phyloP scores from a whole-genome alignment of 495 filamentous ascomycete genomes.

The Aspergillus avenaceus region DNA sequence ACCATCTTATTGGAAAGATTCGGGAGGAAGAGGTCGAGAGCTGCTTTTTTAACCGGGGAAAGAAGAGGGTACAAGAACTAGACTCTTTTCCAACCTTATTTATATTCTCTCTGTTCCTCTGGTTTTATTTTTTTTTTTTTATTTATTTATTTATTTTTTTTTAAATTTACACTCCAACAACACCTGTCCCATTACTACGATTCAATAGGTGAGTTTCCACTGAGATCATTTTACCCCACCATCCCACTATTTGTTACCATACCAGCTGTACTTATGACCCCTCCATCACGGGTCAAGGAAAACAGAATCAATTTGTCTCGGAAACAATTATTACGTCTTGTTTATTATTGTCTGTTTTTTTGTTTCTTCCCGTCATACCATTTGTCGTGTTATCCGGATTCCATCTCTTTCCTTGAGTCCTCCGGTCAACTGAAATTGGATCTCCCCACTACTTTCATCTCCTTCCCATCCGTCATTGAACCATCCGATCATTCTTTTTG shows the following conservation, averaged over 20 bases:
- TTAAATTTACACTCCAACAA: background rate
- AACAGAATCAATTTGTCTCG: too few species aligned
- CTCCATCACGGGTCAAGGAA: background rate
- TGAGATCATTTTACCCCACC: background rate
- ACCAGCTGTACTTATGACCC: background rate
- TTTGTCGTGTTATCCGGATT: background rate
- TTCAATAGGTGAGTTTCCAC: background rate
- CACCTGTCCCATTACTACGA: background rate
- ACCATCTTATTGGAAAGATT: conserved; percentile 13
- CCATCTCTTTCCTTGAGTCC: background rate
- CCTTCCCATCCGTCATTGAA: conserved; percentile 14
- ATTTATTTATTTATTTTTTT: background rate
- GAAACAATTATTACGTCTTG: too few species aligned
- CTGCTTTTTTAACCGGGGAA: background rate
- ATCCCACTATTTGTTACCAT: background rate
- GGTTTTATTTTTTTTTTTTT: background rate
- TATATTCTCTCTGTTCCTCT: background rate
- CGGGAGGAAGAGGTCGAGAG: conserved; percentile 3
- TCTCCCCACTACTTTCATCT: conserved; percentile 10
- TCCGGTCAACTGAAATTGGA: conserved; percentile 23
- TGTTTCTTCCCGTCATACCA: background rate
- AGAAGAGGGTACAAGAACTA: background rate
- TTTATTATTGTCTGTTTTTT: too few species aligned
- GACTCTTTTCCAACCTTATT: background rate
- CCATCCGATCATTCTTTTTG: conserved; percentile 36